These are phyloP conservation scores for Tolypocladium ovalisporum DNA, from an alignment of 2,329 filamentous ascomycete species.

Conservation along the genomic window DNA sequence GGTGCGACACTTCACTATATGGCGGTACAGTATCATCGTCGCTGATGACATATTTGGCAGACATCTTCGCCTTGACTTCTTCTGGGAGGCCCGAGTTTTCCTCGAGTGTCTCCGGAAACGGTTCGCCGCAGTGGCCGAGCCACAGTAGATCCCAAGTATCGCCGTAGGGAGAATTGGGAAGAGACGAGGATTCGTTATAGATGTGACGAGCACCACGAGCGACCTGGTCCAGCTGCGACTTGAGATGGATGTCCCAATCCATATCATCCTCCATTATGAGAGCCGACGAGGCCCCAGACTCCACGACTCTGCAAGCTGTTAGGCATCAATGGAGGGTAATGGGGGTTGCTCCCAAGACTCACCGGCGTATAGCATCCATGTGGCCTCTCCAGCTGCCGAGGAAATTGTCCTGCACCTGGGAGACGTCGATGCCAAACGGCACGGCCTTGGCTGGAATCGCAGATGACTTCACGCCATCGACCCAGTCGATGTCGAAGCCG, in stretches of 20 bases:
- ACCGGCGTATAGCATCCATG: constrained; percentile 22
- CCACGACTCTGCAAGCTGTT: constrained; percentile 15
- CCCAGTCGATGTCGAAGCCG: constrained; percentile 31
- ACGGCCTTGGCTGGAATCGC: constrained; percentile 24
- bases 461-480: constrained; percentile 31
- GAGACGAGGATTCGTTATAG: neutral
- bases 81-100: constrained; percentile 8
- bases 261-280: constrained; percentile 33
- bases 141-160: constrained; percentile 40
- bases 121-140: constrained; percentile 34
- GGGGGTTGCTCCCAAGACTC: neutral
- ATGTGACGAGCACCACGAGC: constrained; percentile 2
- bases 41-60: constrained; percentile 9
- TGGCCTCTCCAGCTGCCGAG: constrained; percentile 32
- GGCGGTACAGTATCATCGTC: constrained; percentile 24
- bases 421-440: constrained; percentile 16
- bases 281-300: constrained; percentile 21
- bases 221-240: constrained; percentile 8
- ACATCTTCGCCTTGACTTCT: constrained; percentile 2
- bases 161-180: constrained; percentile 28
- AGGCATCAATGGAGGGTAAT: neutral
- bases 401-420: constrained; percentile 16
- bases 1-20: constrained; percentile 9
- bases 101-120: constrained; percentile 14
- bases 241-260: constrained; percentile 30